Evolutionary conservation across 495 filamentous ascomycete genomes (phyloP).

Genomic region (Elasticomyces elasticus): DNA sequence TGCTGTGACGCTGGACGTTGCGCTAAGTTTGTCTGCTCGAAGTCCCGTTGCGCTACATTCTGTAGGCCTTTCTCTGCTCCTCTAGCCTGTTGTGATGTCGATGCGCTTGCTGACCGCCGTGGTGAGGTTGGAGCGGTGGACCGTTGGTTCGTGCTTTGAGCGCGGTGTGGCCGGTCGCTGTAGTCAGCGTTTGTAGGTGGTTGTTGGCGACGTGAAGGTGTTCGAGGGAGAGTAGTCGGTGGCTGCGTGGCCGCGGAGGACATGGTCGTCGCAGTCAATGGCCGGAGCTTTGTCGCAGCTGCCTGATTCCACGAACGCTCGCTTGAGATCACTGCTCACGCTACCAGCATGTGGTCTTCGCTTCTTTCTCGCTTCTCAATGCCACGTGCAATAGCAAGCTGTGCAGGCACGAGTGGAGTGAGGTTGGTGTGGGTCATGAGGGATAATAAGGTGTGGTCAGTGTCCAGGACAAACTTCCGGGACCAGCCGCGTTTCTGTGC

Average conservation of each 20-base stretch:
- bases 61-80: slow-evolving; percentile 43
- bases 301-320: too few relatives aligned
- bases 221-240: slow-evolving; percentile 40
- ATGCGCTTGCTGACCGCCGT: neutral
- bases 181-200: slow-evolving; percentile 19
- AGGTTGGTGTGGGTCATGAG: too few relatives aligned
- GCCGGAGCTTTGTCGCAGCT: too few relatives aligned
- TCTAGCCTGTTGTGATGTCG: neutral
- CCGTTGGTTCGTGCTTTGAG: slow-evolving; percentile 45
- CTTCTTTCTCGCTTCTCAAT: too few relatives aligned
- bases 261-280: neutral
- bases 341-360: too few relatives aligned
- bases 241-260: slow-evolving; percentile 39
- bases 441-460: too few relatives aligned
- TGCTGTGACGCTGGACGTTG: slow-evolving; percentile 38
- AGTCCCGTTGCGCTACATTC: slow-evolving; percentile 47
- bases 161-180: slow-evolving; percentile 44
- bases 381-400: too few relatives aligned
- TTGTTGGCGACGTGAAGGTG: slow-evolving; percentile 43
- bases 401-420: too few relatives aligned
- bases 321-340: too few relatives aligned
- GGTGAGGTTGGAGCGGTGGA: slow-evolving; percentile 23
- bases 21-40: slow-evolving; percentile 45
- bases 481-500: too few relatives aligned
- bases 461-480: too few relatives aligned